Conservation (phyloP, 352 stramenopile genomes). For the Phytopythium mirpurense region DNA sequence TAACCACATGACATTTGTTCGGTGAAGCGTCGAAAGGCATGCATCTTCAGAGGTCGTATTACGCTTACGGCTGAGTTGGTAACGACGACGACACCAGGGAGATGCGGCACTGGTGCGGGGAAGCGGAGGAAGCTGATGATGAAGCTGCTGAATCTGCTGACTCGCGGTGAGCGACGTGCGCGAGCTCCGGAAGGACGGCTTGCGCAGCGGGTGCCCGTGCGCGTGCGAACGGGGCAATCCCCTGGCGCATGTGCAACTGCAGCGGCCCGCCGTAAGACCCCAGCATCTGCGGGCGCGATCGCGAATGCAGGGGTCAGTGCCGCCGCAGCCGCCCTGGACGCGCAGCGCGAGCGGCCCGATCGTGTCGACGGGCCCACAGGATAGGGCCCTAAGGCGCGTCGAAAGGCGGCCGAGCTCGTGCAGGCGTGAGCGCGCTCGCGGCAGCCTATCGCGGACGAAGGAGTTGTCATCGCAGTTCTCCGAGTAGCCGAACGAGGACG, state of each 20-base stretch:
- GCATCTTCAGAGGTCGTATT: no score
- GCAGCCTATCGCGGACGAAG: slow-evolving; percentile 9
- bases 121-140: no score
- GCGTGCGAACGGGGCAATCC: no score
- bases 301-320: slow-evolving; percentile 3
- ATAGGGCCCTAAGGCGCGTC: slow-evolving; percentile 47
- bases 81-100: no score
- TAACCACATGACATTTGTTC: no score
- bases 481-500: slow-evolving; percentile 48
- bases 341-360: slow-evolving; percentile 5
- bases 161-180: no score
- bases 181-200: slow-evolving; percentile 72
- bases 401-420: slow-evolving; percentile 14
- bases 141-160: no score
- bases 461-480: slow-evolving; percentile 32
- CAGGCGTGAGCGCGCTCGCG: slow-evolving; percentile 2
- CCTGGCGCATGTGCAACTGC: slow-evolving; percentile 12
- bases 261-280: slow-evolving; percentile 19
- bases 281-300: slow-evolving; percentile 19
- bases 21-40: no score
- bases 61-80: no score
- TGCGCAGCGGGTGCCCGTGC: slow-evolving; percentile 32
- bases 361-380: slow-evolving; percentile 25
- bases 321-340: no score
- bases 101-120: no score